Evolutionary conservation across 2,329 filamentous ascomycete species (phyloP), one percentile per base, ranked within the genome.

Genomic region (Aspergillus neoniger): DNA sequence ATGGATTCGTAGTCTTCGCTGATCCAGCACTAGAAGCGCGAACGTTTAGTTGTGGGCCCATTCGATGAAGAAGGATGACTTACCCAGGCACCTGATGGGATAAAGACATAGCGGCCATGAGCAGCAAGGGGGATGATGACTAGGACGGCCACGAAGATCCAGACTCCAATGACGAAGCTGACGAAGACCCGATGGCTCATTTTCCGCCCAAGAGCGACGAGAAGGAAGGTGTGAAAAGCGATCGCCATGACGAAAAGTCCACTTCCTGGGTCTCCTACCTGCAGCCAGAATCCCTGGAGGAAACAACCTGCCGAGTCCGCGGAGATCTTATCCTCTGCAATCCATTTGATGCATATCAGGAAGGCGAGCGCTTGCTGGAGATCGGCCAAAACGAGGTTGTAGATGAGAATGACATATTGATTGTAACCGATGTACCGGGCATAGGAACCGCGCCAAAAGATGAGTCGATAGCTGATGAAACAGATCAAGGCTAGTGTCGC

Each of bases 221-320:
- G 74, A 57, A 81, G 63, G 69, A 81, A 83, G 0, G 82, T 85
- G 62, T 85, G 82, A n/a, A 83, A 69, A 10, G 82, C 82, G 66
- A 85, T 85, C 9, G 81, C 79, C 5, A 85, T 72, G 53, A 84
- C 79, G 65, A 85, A 83, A 55, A 84, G 75, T n/a, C 82, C 81
- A 65, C 80, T 81, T 5, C 79, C 74, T 5, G 83, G 77, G 62
- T 85, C 82, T 25, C 82, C 83, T 49, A 83, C 76, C 57, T 84
- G 81, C 4, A 85, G 69, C 64, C 83, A 80, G 69, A 82, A 79
- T 2, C 77, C 83, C 63, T 85, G 82, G 1, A 81, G 70, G 59
- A 81, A 81, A 66, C 83, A 85, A 3, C 76, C 76, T 5, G 71
- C 71, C 0, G 79, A 79, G 0, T 76, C 76, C 1, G 77, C 76